Evolutionary conservation across 2,329 filamentous ascomycete genomes (phyloP).

Genomic region (Conoideocrella luteorostrata): DNA sequence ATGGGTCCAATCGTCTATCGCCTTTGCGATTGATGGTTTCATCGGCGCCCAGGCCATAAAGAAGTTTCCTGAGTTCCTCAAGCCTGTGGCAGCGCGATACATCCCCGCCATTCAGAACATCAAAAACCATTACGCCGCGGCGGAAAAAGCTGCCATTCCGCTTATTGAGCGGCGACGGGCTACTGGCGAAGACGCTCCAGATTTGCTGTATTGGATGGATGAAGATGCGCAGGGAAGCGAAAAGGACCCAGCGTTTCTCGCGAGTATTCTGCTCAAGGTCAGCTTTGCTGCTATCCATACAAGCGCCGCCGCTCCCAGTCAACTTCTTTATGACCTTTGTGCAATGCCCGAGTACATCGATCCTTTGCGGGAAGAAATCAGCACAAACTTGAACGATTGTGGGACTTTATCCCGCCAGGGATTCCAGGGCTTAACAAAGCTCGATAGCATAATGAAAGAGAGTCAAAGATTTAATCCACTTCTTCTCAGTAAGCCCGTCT

Average conservation of each 20-base stretch:
- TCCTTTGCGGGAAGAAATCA: slow-evolving; percentile 10
- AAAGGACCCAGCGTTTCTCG: slow-evolving; percentile 16
- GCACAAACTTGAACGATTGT: slow-evolving; percentile 7
- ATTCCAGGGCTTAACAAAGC: slow-evolving; percentile 9
- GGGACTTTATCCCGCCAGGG: slow-evolving; percentile 9
- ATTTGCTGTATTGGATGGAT: slow-evolving; percentile 16
- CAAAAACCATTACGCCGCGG: slow-evolving; percentile 16
- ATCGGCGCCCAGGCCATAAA: slow-evolving; percentile 17
- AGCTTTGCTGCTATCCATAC: slow-evolving; percentile 24
- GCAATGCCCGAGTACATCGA: slow-evolving; percentile 7
- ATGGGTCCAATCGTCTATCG: slow-evolving; percentile 22
- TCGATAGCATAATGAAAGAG: slow-evolving; percentile 16
- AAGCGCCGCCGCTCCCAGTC: slow-evolving; percentile 17
- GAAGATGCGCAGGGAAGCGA: slow-evolving; percentile 14
- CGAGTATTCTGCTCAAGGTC: slow-evolving; percentile 20
- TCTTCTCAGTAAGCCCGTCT: background rate
- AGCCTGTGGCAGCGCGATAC: slow-evolving; percentile 12
- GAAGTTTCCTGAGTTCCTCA: slow-evolving; percentile 12
- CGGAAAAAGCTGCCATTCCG: slow-evolving; percentile 18
- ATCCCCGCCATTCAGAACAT: slow-evolving; percentile 21
- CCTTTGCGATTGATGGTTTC: slow-evolving; percentile 23
- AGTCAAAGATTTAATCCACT: slow-evolving; percentile 13
- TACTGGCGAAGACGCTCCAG: slow-evolving; percentile 12
- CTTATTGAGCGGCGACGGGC: slow-evolving; percentile 15
- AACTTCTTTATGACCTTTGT: slow-evolving; percentile 22